phyloP scores from a whole-genome alignment of 2,329 filamentous ascomycete species.

The Oidium heveae region DNA sequence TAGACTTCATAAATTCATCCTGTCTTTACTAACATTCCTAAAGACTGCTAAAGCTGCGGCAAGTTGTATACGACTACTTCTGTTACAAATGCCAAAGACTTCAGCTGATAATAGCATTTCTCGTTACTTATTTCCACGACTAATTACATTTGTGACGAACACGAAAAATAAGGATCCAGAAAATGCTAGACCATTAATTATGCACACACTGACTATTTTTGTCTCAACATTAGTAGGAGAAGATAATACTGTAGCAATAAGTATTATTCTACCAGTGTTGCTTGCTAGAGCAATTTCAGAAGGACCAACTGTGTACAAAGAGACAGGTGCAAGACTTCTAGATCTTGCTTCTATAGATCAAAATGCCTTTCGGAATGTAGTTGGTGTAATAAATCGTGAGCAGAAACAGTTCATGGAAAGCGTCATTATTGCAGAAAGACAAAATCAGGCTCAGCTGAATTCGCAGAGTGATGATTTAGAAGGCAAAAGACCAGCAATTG shows the following conservation, averaged over 20 bases:
- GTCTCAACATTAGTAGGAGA: conserved; percentile 24
- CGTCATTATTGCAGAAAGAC: conserved; percentile 42
- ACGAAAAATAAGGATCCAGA: conserved; percentile 57
- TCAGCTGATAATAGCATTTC: conserved; percentile 47
- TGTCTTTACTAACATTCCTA: not conserved
- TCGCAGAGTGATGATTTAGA: conserved; percentile 18
- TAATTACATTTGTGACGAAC: conserved; percentile 50
- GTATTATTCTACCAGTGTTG: conserved; percentile 52
- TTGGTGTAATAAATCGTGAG: conserved; percentile 41
- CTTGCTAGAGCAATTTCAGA: conserved; percentile 46
- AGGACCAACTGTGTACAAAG: conserved; percentile 30
- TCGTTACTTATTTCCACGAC: conserved; percentile 46
- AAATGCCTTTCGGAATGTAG: conserved; percentile 44
- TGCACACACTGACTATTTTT: conserved; percentile 53
- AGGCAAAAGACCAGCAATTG: conserved; percentile 53
- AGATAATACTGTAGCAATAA: conserved; percentile 35
- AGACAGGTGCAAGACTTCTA: conserved; percentile 52
- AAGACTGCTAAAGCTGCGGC: conserved; percentile 71
- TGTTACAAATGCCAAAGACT: conserved; percentile 38
- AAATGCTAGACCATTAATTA: conserved; percentile 41
- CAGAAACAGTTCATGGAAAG: conserved; percentile 60
- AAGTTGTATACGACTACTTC: conserved; percentile 65
- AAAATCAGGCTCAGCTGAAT: conserved; percentile 13
- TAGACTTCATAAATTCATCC: not conserved
- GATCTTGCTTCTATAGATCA: conserved; percentile 62